These are phyloP conservation scores for Magnusiomyces tetraspermus DNA, from an alignment of 1,139 yeast species.

Conservation along the genomic window DNA sequence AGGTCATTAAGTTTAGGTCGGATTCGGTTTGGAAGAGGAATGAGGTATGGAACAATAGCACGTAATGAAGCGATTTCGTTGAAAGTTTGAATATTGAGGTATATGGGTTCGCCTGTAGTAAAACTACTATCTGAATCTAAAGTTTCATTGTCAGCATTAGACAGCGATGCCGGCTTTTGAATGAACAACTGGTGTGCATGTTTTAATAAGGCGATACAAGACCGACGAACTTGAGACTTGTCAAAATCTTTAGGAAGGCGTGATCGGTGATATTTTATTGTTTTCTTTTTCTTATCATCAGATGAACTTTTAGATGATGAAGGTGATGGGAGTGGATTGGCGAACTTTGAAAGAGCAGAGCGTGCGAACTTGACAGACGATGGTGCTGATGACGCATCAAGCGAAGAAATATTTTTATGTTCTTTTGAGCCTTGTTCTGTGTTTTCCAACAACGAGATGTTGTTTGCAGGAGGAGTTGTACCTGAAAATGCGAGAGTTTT, in stretches of 20 bases:
- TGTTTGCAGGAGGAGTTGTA: slow-evolving; percentile 2
- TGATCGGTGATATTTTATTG: background rate
- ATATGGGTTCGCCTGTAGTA: slow-evolving; percentile 10
- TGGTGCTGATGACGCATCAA: background rate
- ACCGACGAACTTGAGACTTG: slow-evolving; percentile 9
- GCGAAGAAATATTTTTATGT: no score
- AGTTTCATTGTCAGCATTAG: background rate
- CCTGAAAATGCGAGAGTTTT: slow-evolving; percentile 5
- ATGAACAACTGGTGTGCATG: slow-evolving; percentile 7
- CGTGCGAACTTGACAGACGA: background rate
- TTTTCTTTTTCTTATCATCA: background rate
- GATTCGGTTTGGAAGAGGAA: slow-evolving; percentile 21
- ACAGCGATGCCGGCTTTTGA: background rate
- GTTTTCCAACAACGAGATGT: background rate
- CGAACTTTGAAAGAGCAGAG: background rate
- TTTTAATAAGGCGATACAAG: slow-evolving; percentile 11
- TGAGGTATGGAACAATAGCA: slow-evolving; percentile 18
- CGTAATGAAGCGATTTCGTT: slow-evolving; percentile 5
- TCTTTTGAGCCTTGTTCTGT: background rate
- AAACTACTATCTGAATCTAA: background rate
- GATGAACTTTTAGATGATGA: background rate
- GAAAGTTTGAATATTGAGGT: slow-evolving; percentile 8
- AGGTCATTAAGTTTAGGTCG: slow-evolving; percentile 17
- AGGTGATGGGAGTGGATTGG: background rate
- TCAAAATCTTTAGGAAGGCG: slow-evolving; percentile 13